A percentile compares a stretch with the other conserved stretches of the same genome.
Evolutionary conservation across 257 asterid genomes (phyloP).

Genomic region (Solanum bulbocastanum): DNA sequence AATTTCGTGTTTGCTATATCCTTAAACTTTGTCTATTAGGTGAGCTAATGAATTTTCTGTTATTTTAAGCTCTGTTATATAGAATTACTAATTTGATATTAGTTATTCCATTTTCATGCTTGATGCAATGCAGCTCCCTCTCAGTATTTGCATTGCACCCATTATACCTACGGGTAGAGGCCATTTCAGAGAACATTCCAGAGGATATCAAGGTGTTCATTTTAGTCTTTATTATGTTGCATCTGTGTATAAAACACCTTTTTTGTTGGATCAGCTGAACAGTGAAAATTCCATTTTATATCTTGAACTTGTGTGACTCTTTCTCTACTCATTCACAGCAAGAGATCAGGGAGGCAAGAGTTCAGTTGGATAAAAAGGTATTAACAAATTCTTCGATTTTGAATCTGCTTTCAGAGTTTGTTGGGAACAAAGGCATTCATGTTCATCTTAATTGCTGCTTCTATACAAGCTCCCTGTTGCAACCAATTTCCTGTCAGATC

Average conservation of each 20-base stretch:
- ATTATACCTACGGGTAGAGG: slow-evolving; percentile 85
- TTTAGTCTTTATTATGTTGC: not conserved
- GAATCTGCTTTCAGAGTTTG: not conserved
- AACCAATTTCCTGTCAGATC: not conserved
- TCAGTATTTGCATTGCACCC: slow-evolving; percentile 98
- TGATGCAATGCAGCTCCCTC: slow-evolving; percentile 64
- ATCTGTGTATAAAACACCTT: not conserved
- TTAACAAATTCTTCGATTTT: not conserved
- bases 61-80: not conserved
- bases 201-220: slow-evolving; percentile 55
- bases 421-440: not conserved
- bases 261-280: not conserved
- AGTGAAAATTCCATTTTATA: not conserved
- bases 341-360: slow-evolving; percentile 56
- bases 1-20: not conserved
- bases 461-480: not conserved
- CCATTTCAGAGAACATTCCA: slow-evolving; percentile 56
- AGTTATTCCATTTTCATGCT: not conserved
- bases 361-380: slow-evolving; percentile 73
- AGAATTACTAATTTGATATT: not conserved
- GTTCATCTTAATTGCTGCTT: not conserved
- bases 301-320: not conserved
- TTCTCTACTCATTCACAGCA: slow-evolving; percentile 32
- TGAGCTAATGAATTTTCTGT: not conserved
- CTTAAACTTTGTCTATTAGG: not conserved